Base-by-base conservation (phyloP, 371 early-diverging fungal species). In the Mucor sp. region DNA sequence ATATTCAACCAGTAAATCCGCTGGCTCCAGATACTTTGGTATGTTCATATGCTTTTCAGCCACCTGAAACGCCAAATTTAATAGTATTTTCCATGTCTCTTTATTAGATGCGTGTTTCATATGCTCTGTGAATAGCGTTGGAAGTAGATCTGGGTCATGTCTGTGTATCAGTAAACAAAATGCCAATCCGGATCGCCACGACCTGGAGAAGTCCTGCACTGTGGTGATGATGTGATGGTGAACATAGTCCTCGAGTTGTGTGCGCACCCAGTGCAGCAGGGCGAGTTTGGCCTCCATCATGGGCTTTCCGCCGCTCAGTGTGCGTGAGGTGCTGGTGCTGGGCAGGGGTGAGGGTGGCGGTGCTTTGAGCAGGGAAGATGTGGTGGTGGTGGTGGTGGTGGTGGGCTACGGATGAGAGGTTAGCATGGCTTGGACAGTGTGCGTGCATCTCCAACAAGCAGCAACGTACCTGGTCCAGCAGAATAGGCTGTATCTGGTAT, bases 121-220 rank as follows among this genome's bases (percentile, higher is more conserved):
- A 50, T 72, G 62, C 7, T 75, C 63, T 9, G 76, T 70, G 61
- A 85, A 80, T 27, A 89, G 74, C 27, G 88, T 80, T 39, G 90
- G 87, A 12, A 92, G 48, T 27, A 88, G 73, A 4, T 78, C 76
- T 4, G 90, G 90, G 58, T 88, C 87, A 66, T 89, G 85, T 25
- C 86, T 72, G 72, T 93, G 90, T 19, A 92, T 87, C 15, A 94
- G 76, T 33, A 89, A 83, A 65, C 86, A 82, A 71, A 93, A 93
- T 15, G 86, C 87, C 27, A 89, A 71, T 7, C 93, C 93, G 61
- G 84, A 89, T 62, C 86, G 77, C 93, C 93, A 93, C 11, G 87
- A 82, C 32, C 81, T 80, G 56, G 88, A 81, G 73, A 93, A 91
- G 71, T 93, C 89, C 37, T 81, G 82, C 3, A 89, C 73, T 6